Conservation (phyloP, 164 flowering plant species). For the Nymphaea thermarum region DNA sequence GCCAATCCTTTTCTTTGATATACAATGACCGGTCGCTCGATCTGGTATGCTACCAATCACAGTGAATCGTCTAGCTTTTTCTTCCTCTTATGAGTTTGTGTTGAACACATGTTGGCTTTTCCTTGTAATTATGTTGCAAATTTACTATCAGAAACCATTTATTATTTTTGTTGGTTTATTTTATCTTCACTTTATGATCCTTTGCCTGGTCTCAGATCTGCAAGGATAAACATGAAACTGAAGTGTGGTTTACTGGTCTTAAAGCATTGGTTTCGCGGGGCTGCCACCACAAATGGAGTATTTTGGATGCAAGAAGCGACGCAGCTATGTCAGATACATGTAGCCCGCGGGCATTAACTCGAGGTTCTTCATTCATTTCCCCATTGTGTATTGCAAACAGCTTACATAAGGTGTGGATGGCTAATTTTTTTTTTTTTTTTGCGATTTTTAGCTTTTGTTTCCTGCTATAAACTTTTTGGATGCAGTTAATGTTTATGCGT, state of each 20-base stretch:
- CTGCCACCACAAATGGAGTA: slow-evolving; percentile 30
- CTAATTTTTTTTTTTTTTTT: too few species aligned
- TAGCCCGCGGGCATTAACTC: too few species aligned
- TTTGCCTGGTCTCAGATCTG: slow-evolving; percentile 45
- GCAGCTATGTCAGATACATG: slow-evolving; percentile 2
- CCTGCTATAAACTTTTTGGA: too few species aligned
- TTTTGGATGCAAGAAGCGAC: slow-evolving; percentile 30
- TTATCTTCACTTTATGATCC: not conserved
- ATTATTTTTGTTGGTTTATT: not conserved
- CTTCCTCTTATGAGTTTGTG: not conserved
- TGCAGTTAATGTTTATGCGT: too few species aligned
- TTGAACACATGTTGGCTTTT: not conserved
- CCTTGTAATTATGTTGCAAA: not conserved
- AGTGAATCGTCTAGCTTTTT: not conserved
- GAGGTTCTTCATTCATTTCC: too few species aligned
- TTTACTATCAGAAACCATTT: too few species aligned
- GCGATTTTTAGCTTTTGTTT: too few species aligned
- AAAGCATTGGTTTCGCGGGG: slow-evolving; percentile 61
- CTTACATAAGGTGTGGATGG: too few species aligned
- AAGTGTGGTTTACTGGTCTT: slow-evolving; percentile 87
- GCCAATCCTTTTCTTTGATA: slow-evolving; percentile 88
- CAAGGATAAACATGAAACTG: slow-evolving; percentile 95
- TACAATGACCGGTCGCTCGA: slow-evolving; percentile 73
- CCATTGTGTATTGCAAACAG: too few species aligned
- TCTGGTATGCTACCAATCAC: slow-evolving; percentile 28